Conservation (phyloP, 2,329 filamentous ascomycete genomes). For the Scytalidium sp. region DNA sequence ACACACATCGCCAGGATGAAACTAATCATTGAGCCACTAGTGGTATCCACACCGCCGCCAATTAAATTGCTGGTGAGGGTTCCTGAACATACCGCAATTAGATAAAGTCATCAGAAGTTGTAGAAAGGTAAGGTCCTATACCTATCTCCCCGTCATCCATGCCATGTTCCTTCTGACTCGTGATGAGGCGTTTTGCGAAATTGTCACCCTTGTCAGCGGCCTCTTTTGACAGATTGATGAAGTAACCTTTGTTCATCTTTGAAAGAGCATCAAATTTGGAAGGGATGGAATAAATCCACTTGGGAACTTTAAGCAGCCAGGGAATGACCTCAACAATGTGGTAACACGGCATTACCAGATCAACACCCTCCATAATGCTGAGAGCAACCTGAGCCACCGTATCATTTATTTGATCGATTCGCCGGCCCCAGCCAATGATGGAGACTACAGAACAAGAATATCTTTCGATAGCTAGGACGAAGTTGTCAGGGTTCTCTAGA, state of each 20-base stretch:
- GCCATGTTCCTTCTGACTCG: not conserved
- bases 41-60: not conserved
- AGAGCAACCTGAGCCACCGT: not conserved
- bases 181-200: not conserved
- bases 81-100: no score
- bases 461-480: not conserved
- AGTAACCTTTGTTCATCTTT: not conserved
- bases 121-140: no score
- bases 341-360: not conserved
- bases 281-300: not conserved
- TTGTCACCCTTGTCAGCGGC: not conserved
- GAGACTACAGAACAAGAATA: not conserved
- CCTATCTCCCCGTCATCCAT: not conserved
- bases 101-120: no score
- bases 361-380: not conserved
- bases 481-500: not conserved
- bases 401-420: not conserved
- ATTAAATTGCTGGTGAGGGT: not conserved
- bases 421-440: not conserved
- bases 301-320: not conserved
- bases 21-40: constrained; percentile 5
- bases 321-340: not conserved
- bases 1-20: constrained; percentile 10
- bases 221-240: not conserved
- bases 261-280: not conserved